These are phyloP conservation scores for Clarireedia homoeocarpa DNA, from an alignment of 2,329 filamentous ascomycete species.

Conservation along the genomic window DNA sequence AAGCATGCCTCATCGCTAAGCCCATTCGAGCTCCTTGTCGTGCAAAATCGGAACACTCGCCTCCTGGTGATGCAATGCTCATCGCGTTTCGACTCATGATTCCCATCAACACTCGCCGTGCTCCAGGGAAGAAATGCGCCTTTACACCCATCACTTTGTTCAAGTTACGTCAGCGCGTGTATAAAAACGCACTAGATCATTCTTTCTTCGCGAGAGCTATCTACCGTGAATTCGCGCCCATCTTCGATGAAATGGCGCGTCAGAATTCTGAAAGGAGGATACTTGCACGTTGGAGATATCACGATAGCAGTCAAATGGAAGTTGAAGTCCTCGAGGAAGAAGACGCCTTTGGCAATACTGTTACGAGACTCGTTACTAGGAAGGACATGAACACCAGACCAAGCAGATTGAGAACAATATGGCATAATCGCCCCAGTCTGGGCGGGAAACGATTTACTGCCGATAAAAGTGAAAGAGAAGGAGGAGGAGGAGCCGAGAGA, in stretches of 20 bases:
- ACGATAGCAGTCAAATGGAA: not conserved
- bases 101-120: conserved; percentile 48
- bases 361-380: not conserved
- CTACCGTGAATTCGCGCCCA: conserved; percentile 51
- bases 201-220: conserved; percentile 52
- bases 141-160: conserved; percentile 59
- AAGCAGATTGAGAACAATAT: not conserved
- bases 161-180: conserved; percentile 56
- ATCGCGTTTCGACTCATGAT: conserved; percentile 54
- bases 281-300: not conserved
- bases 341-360: conserved; percentile 4
- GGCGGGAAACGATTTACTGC: not conserved
- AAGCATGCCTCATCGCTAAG: conserved; percentile 37
- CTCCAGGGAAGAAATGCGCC: conserved; percentile 43
- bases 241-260: conserved; percentile 26
- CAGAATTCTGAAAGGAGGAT: not conserved
- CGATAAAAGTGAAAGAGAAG: not conserved
- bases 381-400: not conserved
- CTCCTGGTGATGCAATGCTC: conserved; percentile 32
- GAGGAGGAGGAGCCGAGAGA: not conserved
- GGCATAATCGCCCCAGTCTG: not conserved
- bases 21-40: conserved; percentile 37
- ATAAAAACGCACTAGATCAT: conserved; percentile 45
- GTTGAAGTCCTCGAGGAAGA: conserved; percentile 2
- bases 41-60: conserved; percentile 18